Conservation (phyloP, 768 basidiomycete genomes). For the Cystobasidium ongulense region DNA sequence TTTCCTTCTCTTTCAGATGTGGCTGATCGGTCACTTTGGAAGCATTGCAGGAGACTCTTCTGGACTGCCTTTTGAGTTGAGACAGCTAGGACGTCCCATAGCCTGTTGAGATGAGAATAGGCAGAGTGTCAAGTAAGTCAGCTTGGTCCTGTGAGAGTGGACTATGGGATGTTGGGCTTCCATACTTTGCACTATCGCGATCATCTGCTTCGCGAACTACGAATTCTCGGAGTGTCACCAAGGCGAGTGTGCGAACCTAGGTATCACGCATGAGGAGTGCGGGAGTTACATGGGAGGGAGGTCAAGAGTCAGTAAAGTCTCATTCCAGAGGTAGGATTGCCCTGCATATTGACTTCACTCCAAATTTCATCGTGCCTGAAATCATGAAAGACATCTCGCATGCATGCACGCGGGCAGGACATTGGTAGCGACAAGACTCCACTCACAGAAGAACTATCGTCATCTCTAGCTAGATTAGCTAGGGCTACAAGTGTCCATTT, state of each 20-base stretch:
- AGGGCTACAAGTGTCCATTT: conserved; percentile 5
- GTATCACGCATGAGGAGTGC: background rate
- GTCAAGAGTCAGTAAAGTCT: background rate
- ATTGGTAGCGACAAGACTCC: background rate
- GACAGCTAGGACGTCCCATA: conserved; percentile 25
- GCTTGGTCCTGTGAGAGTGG: background rate
- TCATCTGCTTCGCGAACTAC: background rate
- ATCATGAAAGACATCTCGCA: background rate
- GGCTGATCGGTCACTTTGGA: background rate
- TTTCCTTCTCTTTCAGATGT: conserved; percentile 8
- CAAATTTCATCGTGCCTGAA: background rate
- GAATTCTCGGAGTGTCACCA: conserved; percentile 2
- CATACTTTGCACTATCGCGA: background rate
- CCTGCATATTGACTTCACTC: background rate
- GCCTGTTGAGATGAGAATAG: background rate
- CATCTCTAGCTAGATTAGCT: conserved; percentile 11
- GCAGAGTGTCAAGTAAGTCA: background rate
- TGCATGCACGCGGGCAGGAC: background rate
- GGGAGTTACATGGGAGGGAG: background rate
- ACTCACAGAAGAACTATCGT: background rate
- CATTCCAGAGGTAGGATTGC: background rate
- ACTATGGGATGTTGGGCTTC: too few species aligned
- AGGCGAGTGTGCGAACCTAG: conserved; percentile 13
- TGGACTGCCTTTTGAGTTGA: conserved; percentile 11
- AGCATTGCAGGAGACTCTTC: background rate